Evolutionary conservation across 1,284 basidiomycete species (phyloP), one percentile per base, ranked within the genome.

Genomic region (Tremellales sp.): DNA sequence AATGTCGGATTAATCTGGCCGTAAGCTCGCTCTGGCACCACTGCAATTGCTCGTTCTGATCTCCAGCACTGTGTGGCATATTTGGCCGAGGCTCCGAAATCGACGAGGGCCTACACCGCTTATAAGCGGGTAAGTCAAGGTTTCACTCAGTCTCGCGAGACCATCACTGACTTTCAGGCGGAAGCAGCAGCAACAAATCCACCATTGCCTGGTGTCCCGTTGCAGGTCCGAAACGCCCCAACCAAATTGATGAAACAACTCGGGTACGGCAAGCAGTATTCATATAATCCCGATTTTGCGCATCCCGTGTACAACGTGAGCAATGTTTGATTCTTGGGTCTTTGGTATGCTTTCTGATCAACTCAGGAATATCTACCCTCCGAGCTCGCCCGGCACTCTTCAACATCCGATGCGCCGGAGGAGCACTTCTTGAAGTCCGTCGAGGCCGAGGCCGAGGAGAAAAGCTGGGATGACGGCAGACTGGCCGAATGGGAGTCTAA

Each of bases 141-240:
- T 48, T 25, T 15, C n/a, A 40, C 24, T 23, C 43, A 17, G 43
- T 19, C 36, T 8, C 7, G 29, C 35, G 19, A 12, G 10, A 35
- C 26, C n/a, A n/a, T n/a, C n/a, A 33, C 17, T 36, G n/a, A 13
- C 31, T 13, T 12, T 40, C 53, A 76, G 67, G 86, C 87, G 2
- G 84, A 83, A 62, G 80, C 72, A 31, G 81, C 82, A 2, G 84
- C 84, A 4, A 79, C 79, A 57, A 58, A 64, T 45, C 56, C 70
- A 0, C 70, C 74, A 4, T 55, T 72, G 10, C 67, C 68, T 8
- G 63, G 58, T 7, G 66, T 94, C 0, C 90, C 91, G 0, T 61
- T 89, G 50, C 79, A 82, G 49, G 79, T 93, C 56, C 80, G 91
- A n/a, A 94, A 94, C 67, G 89, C 89, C 1, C 89, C 90, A 2